phyloP scores from a whole-genome alignment of 2,329 filamentous ascomycete genomes.

The Penicillium hesseltinei region DNA sequence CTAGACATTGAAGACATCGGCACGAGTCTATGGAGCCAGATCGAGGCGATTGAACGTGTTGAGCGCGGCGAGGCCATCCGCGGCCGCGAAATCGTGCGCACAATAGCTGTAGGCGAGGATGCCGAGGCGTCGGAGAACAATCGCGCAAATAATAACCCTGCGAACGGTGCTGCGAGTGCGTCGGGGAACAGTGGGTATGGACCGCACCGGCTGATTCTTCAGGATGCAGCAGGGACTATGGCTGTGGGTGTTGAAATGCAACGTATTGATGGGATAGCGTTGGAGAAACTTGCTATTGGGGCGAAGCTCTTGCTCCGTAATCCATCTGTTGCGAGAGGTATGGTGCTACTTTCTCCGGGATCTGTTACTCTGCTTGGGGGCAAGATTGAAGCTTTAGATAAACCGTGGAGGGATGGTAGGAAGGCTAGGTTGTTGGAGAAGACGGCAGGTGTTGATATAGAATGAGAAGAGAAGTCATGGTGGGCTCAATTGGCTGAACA shows the following conservation, averaged over 20 bases:
- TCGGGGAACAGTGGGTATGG: slow-evolving; percentile 40
- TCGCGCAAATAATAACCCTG: slow-evolving; percentile 11
- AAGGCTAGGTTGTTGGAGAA: slow-evolving; percentile 66
- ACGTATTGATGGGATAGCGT: slow-evolving; percentile 62
- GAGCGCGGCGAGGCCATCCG: slow-evolving; percentile 52
- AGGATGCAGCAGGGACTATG: slow-evolving; percentile 71
- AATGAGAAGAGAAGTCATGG: slow-evolving; percentile 1
- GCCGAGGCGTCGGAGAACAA: slow-evolving; percentile 35
- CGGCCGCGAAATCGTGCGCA: slow-evolving; percentile 78
- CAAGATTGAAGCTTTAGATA: slow-evolving; percentile 78
- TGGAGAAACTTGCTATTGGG: slow-evolving; percentile 66
- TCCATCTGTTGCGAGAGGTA: slow-evolving; percentile 66
- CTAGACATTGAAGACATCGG: slow-evolving; percentile 82
- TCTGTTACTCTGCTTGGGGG: slow-evolving; percentile 76
- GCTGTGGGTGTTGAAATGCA: slow-evolving; percentile 71
- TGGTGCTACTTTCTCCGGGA: slow-evolving; percentile 71
- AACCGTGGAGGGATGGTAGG: slow-evolving; percentile 69
- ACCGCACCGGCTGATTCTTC: slow-evolving; percentile 76
- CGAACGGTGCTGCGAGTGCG: slow-evolving; percentile 11
- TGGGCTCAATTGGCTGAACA: background rate
- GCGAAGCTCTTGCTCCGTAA: slow-evolving; percentile 73
- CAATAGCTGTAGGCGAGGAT: slow-evolving; percentile 57
- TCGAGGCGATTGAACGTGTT: slow-evolving; percentile 65
- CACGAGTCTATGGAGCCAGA: slow-evolving; percentile 77
- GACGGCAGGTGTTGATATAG: slow-evolving; percentile 42